Base-by-base conservation (phyloP, 495 filamentous ascomycete genomes). In the Cryomyces minteri region DNA sequence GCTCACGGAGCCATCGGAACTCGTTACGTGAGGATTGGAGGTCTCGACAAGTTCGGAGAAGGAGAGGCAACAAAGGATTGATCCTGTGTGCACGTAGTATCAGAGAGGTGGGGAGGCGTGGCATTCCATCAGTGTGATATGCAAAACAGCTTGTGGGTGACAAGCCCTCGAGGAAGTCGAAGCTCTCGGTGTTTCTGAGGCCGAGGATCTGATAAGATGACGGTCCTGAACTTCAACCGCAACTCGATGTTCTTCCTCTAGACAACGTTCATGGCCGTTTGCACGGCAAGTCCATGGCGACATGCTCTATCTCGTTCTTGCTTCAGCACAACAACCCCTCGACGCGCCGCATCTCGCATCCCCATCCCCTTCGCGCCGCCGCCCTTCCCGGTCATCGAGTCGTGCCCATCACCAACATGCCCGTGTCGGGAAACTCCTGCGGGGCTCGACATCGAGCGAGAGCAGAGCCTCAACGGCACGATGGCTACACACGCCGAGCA, bases 401-500 rank as follows among this genome's bases (percentile, higher is more conserved):
- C 59, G 50, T 90, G 84, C 57, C 83, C 84, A 5, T 68, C 76
- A 4, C 72, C 83, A 48, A 80, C 70, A 50, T 88, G 82, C 60
- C 50, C 69, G 10, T 92, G 84, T 59, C 71, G 79, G 2, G 53
- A 72, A 4, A 70, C 79, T 58, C 84, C 86, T 4, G 62, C 67
- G 4, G 76, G 70, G 2, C 62, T 88, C n/a, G 71, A 76, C 10
- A 90, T 95, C 48, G 86, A 95, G 58, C 69, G 71, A 50, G 59
- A 71, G 32, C 76, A 72, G 43, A 62, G 71, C 4, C 59, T 96
- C 39, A 77, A 76, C 54, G 77, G 78, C 12, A 80, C 84, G 4
- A 83, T 94, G 64, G 69, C 81, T 4, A 60, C 66, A n/a, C 90
- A 94, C 58, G 69, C 75, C 12, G 76, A 86, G 50, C 88, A 96